phyloP scores from a whole-genome alignment of 2,329 filamentous ascomycete species.

The Pestalotiopsis sp. region DNA sequence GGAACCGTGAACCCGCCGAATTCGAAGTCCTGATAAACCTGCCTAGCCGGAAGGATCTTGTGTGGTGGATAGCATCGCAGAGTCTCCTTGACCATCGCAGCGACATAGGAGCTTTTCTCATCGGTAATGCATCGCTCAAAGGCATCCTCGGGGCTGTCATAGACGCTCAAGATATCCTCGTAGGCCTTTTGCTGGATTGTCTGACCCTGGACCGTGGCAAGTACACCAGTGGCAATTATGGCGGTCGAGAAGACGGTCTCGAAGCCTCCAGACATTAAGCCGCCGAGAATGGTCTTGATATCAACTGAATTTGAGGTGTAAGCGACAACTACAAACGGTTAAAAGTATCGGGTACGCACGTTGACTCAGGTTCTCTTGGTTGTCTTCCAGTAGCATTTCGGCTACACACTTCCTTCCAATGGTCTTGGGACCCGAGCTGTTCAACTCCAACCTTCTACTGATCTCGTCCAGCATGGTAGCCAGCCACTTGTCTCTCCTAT shows the following conservation, averaged over 20 bases:
- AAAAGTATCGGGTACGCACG: background rate
- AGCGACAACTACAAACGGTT: background rate
- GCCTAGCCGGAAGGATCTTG: background rate
- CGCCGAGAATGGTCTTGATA: background rate
- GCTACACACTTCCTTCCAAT: background rate
- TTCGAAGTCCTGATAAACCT: background rate
- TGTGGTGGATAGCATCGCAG: background rate
- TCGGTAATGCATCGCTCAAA: background rate
- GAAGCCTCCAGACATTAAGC: background rate
- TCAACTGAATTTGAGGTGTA: background rate
- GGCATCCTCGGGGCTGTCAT: background rate
- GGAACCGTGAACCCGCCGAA: background rate
- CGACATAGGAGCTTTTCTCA: background rate
- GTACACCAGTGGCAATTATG: background rate
- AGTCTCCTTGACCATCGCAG: background rate
- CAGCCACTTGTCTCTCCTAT: background rate
- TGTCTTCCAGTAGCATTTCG: background rate
- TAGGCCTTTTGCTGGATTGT: background rate
- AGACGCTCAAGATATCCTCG: background rate
- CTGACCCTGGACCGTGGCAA: background rate
- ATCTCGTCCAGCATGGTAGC: background rate
- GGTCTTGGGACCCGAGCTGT: background rate
- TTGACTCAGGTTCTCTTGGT: background rate
- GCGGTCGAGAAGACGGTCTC: conserved; percentile 1
- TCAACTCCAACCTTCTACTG: background rate